These are phyloP conservation scores for Sporothrix inflata DNA, from an alignment of 2,329 filamentous ascomycete genomes.

Conservation along the genomic window DNA sequence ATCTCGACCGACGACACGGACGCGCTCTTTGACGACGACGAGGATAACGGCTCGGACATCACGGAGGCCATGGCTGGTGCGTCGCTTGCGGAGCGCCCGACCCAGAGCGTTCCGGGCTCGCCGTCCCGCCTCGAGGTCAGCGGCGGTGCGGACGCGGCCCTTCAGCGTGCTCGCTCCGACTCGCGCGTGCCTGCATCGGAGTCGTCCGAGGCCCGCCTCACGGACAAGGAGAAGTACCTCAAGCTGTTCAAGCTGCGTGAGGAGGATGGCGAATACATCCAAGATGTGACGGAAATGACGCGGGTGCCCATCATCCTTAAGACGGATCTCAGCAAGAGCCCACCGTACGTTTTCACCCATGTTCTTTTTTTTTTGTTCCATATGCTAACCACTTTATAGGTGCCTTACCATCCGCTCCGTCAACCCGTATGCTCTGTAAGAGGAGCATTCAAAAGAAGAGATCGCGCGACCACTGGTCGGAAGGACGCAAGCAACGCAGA, in stretches of 20 bases:
- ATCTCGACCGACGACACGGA: slow-evolving; percentile 92
- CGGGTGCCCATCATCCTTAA: slow-evolving; percentile 96
- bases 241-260: slow-evolving; percentile 88
- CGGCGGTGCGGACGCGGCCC: slow-evolving; percentile 57
- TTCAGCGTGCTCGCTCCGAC: slow-evolving; percentile 90
- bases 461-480: not conserved
- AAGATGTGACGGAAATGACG: slow-evolving; percentile 98
- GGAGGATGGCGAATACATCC: slow-evolving; percentile 93
- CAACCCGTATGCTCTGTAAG: slow-evolving; percentile 72
- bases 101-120: slow-evolving; percentile 92
- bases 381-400: slow-evolving; percentile 53
- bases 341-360: slow-evolving; percentile 76
- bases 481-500: not conserved
- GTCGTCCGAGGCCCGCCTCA: slow-evolving; percentile 76
- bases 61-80: slow-evolving; percentile 92
- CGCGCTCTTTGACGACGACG: slow-evolving; percentile 92
- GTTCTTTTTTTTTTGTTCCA: too few relatives aligned
- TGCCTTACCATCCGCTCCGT: slow-evolving; percentile 83
- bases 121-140: slow-evolving; percentile 75
- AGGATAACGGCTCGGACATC: slow-evolving; percentile 79
- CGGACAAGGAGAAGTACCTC: slow-evolving; percentile 95
- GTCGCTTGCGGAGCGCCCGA: slow-evolving; percentile 84
- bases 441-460: not conserved
- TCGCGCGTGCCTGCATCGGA: slow-evolving; percentile 82
- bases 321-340: slow-evolving; percentile 97